Conservation (phyloP, 495 filamentous ascomycete genomes). For the Aspergillus nidulans region DNA sequence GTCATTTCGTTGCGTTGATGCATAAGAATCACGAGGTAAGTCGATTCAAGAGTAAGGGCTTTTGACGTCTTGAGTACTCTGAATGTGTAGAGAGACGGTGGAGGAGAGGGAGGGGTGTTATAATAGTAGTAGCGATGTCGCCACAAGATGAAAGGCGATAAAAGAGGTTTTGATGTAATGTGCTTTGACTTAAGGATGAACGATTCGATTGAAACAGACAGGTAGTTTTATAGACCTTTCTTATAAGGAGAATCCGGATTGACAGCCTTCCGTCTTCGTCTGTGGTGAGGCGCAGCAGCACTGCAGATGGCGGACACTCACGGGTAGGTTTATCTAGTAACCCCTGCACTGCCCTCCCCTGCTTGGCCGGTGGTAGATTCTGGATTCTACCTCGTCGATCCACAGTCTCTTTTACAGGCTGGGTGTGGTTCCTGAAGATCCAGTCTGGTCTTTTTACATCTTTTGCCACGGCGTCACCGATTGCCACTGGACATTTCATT, state of each 20-base stretch:
- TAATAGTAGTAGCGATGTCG: not conserved
- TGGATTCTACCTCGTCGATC: slow-evolving; percentile 4
- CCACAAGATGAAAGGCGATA: not conserved
- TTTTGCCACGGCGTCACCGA: slow-evolving; percentile 1
- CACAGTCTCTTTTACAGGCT: not conserved
- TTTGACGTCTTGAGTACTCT: too few species aligned
- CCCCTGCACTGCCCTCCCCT: not conserved
- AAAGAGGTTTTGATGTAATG: not conserved
- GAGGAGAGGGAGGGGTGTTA: not conserved
- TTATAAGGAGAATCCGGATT: not conserved
- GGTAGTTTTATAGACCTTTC: not conserved
- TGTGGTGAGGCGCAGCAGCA: not conserved
- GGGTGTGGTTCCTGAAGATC: slow-evolving; percentile 5
- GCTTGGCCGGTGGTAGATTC: not conserved
- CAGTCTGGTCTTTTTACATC: not conserved
- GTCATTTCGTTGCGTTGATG: slow-evolving; percentile 18
- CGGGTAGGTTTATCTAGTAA: not conserved
- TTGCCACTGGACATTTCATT: slow-evolving; percentile 2
- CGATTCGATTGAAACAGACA: not conserved
- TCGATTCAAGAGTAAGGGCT: not conserved
- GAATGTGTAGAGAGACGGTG: not conserved
- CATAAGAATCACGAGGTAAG: not conserved
- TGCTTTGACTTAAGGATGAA: not conserved
- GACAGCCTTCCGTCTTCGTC: not conserved
- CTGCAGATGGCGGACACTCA: not conserved